Conservation (phyloP, 768 basidiomycete species). For the Lentinula edodes region DNA sequence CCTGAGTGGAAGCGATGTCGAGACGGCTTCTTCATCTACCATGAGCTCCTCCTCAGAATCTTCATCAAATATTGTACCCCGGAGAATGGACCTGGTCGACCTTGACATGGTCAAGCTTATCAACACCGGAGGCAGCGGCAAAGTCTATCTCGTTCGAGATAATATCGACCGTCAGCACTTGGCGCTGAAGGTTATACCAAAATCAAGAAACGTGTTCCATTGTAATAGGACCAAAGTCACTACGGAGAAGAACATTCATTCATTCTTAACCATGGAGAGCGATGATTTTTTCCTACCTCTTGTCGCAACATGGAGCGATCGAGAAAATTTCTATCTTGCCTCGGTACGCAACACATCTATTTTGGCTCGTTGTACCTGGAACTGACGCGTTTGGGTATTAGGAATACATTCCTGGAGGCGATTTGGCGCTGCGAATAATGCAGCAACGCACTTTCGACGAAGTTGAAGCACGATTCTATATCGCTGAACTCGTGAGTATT, state of each 20-base stretch:
- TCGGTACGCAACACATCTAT: conserved; percentile 11
- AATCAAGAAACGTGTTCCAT: conserved; percentile 4
- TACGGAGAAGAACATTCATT: conserved; percentile 8
- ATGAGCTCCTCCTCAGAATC: background rate
- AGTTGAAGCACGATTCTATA: conserved; percentile 13
- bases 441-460: conserved; percentile 3
- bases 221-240: conserved; percentile 4
- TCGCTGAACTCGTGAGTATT: conserved; percentile 18
- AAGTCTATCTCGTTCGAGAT: conserved; percentile 15
- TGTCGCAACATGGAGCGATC: conserved; percentile 19
- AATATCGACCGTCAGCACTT: conserved; percentile 8
- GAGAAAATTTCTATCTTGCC: conserved; percentile 15
- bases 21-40: background rate
- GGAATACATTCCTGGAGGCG: conserved; percentile 18
- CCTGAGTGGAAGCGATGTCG: background rate
- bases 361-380: background rate
- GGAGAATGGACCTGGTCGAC: conserved; percentile 5
- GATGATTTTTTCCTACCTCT: conserved; percentile 14
- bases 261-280: conserved; percentile 7
- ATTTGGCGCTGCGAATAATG: conserved; percentile 10
- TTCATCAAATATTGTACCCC: background rate
- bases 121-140: conserved; percentile 9
- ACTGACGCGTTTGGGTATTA: conserved; percentile 2
- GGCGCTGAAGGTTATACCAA: conserved; percentile 17
- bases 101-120: conserved; percentile 7